A percentile compares a stretch with the other conserved stretches of the same genome.
Conservation (phyloP, 2,329 filamentous ascomycete genomes). For the Verticillium nubilum region DNA sequence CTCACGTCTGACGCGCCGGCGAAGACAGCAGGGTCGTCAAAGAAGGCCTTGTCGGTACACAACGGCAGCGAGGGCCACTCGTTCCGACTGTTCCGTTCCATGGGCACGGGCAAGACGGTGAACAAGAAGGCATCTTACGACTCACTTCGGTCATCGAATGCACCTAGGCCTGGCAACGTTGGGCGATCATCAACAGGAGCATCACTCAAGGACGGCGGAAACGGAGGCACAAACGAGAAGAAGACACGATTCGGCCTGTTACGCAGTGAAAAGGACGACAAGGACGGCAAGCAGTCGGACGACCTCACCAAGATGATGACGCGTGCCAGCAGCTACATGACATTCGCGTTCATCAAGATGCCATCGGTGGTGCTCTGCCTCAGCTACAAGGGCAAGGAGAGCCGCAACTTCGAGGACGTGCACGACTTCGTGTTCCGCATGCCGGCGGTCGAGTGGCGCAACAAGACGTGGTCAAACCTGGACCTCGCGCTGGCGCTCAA, state of each 20-base stretch:
- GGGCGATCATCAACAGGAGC: slow-evolving; percentile 40
- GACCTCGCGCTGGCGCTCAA: slow-evolving; percentile 90
- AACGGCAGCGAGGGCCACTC: slow-evolving; percentile 42
- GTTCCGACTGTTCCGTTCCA: slow-evolving; percentile 47
- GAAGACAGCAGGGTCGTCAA: slow-evolving; percentile 21
- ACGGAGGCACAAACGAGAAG: slow-evolving; percentile 33
- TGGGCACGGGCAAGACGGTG: slow-evolving; percentile 36
- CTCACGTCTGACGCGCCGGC: slow-evolving; percentile 51
- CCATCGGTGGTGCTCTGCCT: slow-evolving; percentile 92
- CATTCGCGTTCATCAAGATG: slow-evolving; percentile 89
- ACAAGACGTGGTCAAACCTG: slow-evolving; percentile 98
- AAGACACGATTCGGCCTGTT: slow-evolving; percentile 52
- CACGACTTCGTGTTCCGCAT: slow-evolving; percentile 97
- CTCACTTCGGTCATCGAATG: slow-evolving; percentile 39
- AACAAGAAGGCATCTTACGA: slow-evolving; percentile 52
- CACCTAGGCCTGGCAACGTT: slow-evolving; percentile 34
- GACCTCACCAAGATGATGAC: slow-evolving; percentile 96
- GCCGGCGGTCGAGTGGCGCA: slow-evolving; percentile 89
- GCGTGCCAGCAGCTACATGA: slow-evolving; percentile 95
- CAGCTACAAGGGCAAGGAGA: slow-evolving; percentile 92
- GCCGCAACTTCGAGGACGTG: slow-evolving; percentile 93
- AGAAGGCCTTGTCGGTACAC: slow-evolving; percentile 41
- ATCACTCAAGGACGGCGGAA: slow-evolving; percentile 32
- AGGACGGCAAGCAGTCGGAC: slow-evolving; percentile 60
- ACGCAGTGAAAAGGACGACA: slow-evolving; percentile 29